A percentile compares a stretch with the other conserved stretches of the same genome.
These are phyloP conservation scores for Diaporthe sp. DNA, from an alignment of 2,329 filamentous ascomycete species.

Conservation along the genomic window DNA sequence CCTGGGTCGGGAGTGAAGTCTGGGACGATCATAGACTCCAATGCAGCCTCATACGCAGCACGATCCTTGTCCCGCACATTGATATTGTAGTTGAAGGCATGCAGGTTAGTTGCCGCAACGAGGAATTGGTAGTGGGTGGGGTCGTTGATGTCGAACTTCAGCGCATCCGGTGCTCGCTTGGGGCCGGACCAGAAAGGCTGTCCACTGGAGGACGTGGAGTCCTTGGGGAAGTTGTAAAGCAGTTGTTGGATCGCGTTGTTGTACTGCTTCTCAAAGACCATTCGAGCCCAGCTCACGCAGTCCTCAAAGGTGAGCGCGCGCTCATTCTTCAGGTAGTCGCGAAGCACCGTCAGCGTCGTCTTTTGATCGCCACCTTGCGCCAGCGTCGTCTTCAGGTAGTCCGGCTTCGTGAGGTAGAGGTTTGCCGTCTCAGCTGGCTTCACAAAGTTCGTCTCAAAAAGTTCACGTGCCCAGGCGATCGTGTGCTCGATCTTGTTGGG, in stretches of 20 bases:
- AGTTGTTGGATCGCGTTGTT: conserved; percentile 97
- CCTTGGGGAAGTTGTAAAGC: conserved; percentile 97
- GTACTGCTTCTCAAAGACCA: conserved; percentile 96
- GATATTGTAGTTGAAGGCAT: conserved; percentile 98
- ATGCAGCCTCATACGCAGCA: conserved; percentile 80
- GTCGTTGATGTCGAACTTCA: conserved; percentile 90
- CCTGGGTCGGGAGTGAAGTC: conserved; percentile 92
- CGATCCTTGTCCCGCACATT: conserved; percentile 82
- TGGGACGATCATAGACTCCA: conserved; percentile 94
- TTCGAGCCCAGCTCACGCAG: conserved; percentile 94
- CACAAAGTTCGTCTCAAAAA: conserved; percentile 95
- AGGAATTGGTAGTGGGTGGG: conserved; percentile 90
- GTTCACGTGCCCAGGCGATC: conserved; percentile 96
- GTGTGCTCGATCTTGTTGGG: conserved; percentile 99
- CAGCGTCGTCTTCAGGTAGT: conserved; percentile 88
- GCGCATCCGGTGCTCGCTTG: conserved; percentile 92
- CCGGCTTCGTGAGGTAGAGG: conserved; percentile 89
- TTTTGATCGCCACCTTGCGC: conserved; percentile 97
- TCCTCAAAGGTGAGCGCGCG: conserved; percentile 95
- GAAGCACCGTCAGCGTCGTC: conserved; percentile 89
- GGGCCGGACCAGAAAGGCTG: conserved; percentile 98
- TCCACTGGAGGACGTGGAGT: conserved; percentile 88
- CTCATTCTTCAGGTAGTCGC: conserved; percentile 91
- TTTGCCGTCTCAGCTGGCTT: conserved; percentile 96
- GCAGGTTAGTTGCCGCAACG: conserved; percentile 89